Evolutionary conservation across 768 basidiomycete species (phyloP).

Genomic region (Rickenella mellea): DNA sequence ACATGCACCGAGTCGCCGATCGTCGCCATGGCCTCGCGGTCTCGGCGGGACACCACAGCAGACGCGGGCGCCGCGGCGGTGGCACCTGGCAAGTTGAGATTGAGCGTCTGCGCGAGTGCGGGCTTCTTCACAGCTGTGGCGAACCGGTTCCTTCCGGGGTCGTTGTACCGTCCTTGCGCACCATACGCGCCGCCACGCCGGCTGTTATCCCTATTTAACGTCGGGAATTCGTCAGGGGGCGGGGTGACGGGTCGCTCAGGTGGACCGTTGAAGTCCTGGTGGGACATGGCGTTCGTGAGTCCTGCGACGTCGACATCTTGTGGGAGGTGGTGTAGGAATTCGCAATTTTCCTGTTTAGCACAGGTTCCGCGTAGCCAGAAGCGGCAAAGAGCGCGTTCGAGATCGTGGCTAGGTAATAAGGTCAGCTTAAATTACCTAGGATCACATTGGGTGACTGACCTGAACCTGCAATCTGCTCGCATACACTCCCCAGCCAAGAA

Average conservation of each 20-base stretch:
- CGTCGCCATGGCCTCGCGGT: conserved; percentile 48
- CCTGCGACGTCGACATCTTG: conserved; percentile 74
- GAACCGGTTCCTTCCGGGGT: conserved; percentile 85
- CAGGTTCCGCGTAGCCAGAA: conserved; percentile 98
- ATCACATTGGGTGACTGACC: conserved; percentile 38
- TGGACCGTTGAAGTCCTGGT: conserved; percentile 49
- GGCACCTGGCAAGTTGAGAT: too few species aligned
- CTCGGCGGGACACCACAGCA: conserved; percentile 33
- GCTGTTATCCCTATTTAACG: conserved; percentile 28
- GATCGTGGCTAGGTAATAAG: conserved; percentile 61
- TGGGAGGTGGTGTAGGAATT: conserved; percentile 89
- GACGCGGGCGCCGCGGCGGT: conserved; percentile 21
- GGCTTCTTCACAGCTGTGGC: conserved; percentile 81
- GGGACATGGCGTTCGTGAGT: conserved; percentile 57
- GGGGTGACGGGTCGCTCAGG: conserved; percentile 27
- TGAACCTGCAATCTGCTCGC: conserved; percentile 94
- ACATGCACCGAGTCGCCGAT: conserved; percentile 56
- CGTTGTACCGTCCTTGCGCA: conserved; percentile 39
- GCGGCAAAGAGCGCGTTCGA: conserved; percentile 88
- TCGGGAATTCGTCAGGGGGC: conserved; percentile 65
- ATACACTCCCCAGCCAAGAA: conserved; percentile 95
- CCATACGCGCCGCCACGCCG: conserved; percentile 27
- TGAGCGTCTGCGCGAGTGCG: conserved; percentile 11
- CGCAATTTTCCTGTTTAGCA: conserved; percentile 92
- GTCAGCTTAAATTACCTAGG: background rate